Conservation (phyloP, 2,329 filamentous ascomycete species). For the Ceratocystis papillata region DNA sequence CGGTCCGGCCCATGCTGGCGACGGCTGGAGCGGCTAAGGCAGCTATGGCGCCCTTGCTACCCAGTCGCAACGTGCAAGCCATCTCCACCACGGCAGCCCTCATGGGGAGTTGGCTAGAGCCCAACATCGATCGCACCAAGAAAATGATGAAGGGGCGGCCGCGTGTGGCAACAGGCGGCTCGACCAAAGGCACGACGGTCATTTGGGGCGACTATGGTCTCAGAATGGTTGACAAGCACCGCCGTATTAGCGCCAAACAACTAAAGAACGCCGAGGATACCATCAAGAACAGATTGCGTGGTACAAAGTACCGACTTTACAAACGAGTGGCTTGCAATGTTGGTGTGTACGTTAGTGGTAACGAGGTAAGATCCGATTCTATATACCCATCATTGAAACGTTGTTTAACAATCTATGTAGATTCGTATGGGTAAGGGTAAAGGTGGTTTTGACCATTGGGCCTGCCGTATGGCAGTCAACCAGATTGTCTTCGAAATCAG, state of each 20-base stretch:
- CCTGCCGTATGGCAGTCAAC: constrained; percentile 76
- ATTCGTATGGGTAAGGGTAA: constrained; percentile 99
- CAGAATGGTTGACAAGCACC: constrained; percentile 86
- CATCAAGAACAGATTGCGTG: constrained; percentile 77
- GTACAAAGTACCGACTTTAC: constrained; percentile 85
- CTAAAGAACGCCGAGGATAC: constrained; percentile 88
- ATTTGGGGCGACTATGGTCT: constrained; percentile 94
- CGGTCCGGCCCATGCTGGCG: constrained; percentile 32
- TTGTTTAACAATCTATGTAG: constrained; percentile 32
- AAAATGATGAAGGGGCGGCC: constrained; percentile 88
- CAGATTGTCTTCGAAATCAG: constrained; percentile 88
- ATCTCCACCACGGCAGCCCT: constrained; percentile 60
- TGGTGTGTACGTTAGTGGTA: constrained; percentile 89
- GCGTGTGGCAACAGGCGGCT: constrained; percentile 81
- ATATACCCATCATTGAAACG: not conserved
- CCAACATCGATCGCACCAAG: constrained; percentile 61
- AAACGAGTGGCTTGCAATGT: constrained; percentile 86
- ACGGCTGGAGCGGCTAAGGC: constrained; percentile 29
- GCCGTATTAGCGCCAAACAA: constrained; percentile 74
- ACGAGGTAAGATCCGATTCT: constrained; percentile 52
- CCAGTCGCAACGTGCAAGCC: constrained; percentile 42
- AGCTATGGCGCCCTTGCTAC: constrained; percentile 29
- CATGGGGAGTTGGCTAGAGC: constrained; percentile 69
- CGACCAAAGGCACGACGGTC: constrained; percentile 83
- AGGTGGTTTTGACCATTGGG: constrained; percentile 95